Base-by-base conservation (phyloP, 495 filamentous ascomycete species). In the Aspergillus leporis region DNA sequence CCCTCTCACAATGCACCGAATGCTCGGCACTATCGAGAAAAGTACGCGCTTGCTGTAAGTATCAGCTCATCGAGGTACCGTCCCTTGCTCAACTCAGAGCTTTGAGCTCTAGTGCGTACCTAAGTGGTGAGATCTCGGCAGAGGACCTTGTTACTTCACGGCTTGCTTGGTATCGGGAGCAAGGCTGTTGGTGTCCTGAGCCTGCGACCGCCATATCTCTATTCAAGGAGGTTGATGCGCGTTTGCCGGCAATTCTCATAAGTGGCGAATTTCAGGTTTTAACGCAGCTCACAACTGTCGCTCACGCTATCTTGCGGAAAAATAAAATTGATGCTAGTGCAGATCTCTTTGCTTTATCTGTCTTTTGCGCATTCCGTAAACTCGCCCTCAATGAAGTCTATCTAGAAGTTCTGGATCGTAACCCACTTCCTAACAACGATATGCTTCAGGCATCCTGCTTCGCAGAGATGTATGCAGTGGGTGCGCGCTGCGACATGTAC, bases 391-490 rank as follows among this genome's bases (percentile, higher is more conserved):
- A 85, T 59, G 84, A 87, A 59, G 82, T 85, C 12, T 87, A 85
- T 59, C 66, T 78, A 10, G 84, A 86, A 60, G 79, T 85, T 0
- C 79, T 78, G 5, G 84, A 87, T 61, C 77, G 84, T 9, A 85
- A 85, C 59, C 82, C 83, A 1, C 66, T 85, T 5, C 81, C 81
- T 61, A 85, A 85, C 67, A 64, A 71, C 25, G 78, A 80, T 45
- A 63, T 78, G 4, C 84, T 86, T 56, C 84, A 87, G 61, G 83
- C 84, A 7, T 84, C 81, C 8, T 80, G 79, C 12, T 86, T 87
- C 60, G 80, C 84, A 9, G 84, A 87, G 59, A 76, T 81, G 0
- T 87, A 85, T 61, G 84, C 83, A 1, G 72, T 84, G 9, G 84
- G 84, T 10, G 83, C 84, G 6, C 81, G 81, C 31, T 87, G 84